These are phyloP conservation scores for Glebionis coronaria DNA, from an alignment of 129 eudicot genomes.

Conservation along the genomic window DNA sequence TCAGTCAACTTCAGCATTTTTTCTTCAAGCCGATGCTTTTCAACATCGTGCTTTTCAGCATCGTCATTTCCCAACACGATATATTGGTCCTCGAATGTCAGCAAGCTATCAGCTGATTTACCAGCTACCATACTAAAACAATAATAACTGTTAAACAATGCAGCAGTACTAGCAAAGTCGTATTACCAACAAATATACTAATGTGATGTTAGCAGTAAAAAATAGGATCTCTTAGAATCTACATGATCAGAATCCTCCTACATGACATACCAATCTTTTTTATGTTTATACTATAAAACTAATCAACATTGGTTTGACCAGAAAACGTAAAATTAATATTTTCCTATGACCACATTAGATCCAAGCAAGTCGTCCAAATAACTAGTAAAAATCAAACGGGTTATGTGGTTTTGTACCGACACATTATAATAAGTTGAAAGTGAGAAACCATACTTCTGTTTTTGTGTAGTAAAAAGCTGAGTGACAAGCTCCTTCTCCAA, in stretches of 20 bases:
- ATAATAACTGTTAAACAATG: constrained; percentile 16
- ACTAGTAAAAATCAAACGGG: neutral
- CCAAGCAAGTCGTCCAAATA: neutral
- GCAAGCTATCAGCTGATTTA: constrained; percentile 70
- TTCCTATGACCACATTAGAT: neutral
- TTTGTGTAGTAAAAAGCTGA: constrained; percentile 42
- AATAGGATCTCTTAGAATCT: neutral
- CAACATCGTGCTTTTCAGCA: constrained; percentile 24
- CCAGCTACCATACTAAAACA: constrained; percentile 53
- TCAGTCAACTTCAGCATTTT: constrained; percentile 51
- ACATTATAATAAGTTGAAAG: constrained; percentile 5
- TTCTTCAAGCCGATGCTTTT: constrained; percentile 26
- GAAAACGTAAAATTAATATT: neutral
- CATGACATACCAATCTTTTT: too few relatives aligned
- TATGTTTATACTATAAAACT: neutral
- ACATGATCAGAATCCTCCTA: too few relatives aligned
- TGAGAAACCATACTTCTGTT: constrained; percentile 45
- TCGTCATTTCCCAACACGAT: constrained; percentile 36
- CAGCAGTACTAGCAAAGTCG: neutral
- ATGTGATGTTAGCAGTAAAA: neutral
- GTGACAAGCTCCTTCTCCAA: constrained; percentile 54
- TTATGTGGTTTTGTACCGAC: neutral
- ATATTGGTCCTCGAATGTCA: constrained; percentile 50
- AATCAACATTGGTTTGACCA: neutral
- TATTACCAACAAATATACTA: neutral